Evolutionary conservation across 768 basidiomycete genomes (phyloP), one percentile per base, ranked within the genome.

Genomic region (Lentinula guzmanii): DNA sequence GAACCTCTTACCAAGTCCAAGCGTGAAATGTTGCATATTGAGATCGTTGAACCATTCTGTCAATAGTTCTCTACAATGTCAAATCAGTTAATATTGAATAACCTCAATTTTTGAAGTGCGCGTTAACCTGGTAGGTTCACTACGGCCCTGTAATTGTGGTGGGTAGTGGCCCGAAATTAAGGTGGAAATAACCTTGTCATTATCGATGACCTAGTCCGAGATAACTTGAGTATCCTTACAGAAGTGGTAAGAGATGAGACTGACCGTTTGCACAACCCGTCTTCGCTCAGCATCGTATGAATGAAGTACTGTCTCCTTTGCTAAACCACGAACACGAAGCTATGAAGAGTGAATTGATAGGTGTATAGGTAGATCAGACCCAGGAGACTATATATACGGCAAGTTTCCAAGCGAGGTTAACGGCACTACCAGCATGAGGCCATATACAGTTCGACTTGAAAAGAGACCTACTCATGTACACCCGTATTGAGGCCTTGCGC

Each of bases 401-500:
- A 42, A 64, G 63, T 56, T 64, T 64, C 63, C 63, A 64, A 31
- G 56, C 53, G 35, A 64, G 35, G 33, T 64, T 64, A 18, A 64
- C 51, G 10, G 63, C 63, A 53, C 63, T 64, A 18, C 33, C 16
- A 42, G 11, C 1, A 8, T 48, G 45, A 34, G 4, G 43, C 15
- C 18, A 9, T 18, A 5, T 11, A 33, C 10, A 15, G 24, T 24
- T 28, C 10, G 37, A 56, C 15, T 46, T 10, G 2, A 33, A 1
- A 1, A 18, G 39, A 33, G 24, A 35, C 55, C 53, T 18, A 64
- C 63, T 64, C 63, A 21, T 64, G 63, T 15, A 64, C 41, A 15
- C 63, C 63, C 24, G 63, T 64, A 48, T 64, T 64, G 18, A 64
- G 52, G 3, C 63, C 63, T 58, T 64, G 63, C 4, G 63, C 63